Conservation (phyloP, 257 asterid genomes). For the Asclepias syriaca region DNA sequence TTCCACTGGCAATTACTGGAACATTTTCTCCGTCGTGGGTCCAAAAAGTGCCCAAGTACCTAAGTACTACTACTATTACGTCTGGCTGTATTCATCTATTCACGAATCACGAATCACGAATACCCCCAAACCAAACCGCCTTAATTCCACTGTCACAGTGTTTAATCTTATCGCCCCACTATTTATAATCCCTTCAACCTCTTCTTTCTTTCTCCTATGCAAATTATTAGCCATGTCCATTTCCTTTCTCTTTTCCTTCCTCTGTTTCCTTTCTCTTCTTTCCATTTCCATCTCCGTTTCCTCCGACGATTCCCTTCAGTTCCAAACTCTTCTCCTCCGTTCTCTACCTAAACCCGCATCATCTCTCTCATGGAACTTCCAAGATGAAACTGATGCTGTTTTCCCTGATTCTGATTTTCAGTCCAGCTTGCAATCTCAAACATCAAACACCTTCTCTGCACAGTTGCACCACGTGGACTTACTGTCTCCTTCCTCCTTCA, state of each 20-base stretch:
- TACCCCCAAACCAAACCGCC: constrained; percentile 3
- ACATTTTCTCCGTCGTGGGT: not conserved
- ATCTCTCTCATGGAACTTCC: constrained; percentile 37
- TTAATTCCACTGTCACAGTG: not conserved
- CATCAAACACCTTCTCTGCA: constrained; percentile 26
- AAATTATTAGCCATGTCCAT: not conserved
- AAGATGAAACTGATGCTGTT: constrained; percentile 4
- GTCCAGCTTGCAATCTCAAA: constrained; percentile 12
- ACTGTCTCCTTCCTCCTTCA: constrained; percentile 29
- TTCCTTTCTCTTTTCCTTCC: constrained; percentile 5
- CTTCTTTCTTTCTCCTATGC: not conserved
- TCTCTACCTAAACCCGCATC: constrained; percentile 55
- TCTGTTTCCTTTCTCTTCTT: constrained; percentile 11
- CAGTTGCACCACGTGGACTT: constrained; percentile 61
- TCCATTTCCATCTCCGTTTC: constrained; percentile 18
- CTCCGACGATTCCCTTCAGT: constrained; percentile 25
- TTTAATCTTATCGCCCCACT: not conserved
- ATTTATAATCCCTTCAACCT: constrained; percentile 6
- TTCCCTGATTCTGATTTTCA: constrained; percentile 7
- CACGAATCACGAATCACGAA: too few species aligned
- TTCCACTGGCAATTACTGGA: too few species aligned
- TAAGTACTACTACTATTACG: not conserved
- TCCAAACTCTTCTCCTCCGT: constrained; percentile 36
- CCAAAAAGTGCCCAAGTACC: not conserved
- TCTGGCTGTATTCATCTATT: not conserved